A percentile compares a stretch with the other conserved stretches of the same genome.
Evolutionary conservation across 2,329 filamentous ascomycete species (phyloP).

Genomic region (Sclerotinia nivalis): DNA sequence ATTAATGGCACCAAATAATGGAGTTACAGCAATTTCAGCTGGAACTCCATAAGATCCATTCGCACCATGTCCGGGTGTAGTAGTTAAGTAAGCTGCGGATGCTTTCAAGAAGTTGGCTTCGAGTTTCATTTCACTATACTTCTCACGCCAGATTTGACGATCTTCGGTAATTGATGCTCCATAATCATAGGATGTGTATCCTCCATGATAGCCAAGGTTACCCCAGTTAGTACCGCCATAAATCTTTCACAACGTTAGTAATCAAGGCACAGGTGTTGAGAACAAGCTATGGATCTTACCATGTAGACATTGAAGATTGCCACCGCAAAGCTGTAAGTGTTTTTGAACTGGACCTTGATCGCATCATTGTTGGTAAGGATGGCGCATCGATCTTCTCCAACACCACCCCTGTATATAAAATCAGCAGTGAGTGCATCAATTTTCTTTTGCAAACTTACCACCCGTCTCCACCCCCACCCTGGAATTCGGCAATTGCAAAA

Average conservation of each 20-base stretch:
- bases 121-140: constrained; percentile 32
- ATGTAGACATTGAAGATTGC: constrained; percentile 75
- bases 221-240: constrained; percentile 82
- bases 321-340: constrained; percentile 64
- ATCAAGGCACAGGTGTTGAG: background rate
- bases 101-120: constrained; percentile 31
- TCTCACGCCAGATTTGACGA: constrained; percentile 28
- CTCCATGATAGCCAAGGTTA: constrained; percentile 68
- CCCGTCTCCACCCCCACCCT: constrained; percentile 71
- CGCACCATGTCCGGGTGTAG: constrained; percentile 51
- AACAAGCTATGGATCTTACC: constrained; percentile 46
- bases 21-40: constrained; percentile 62
- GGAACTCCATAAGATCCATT: constrained; percentile 51
- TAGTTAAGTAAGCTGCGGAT: constrained; percentile 41
- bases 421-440: background rate
- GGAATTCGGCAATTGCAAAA: constrained; percentile 62
- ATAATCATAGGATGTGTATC: constrained; percentile 57
- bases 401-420: constrained; percentile 51
- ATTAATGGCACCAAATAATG: constrained; percentile 48
- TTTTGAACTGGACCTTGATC: constrained; percentile 77
- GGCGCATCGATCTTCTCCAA: constrained; percentile 66
- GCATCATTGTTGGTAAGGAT: constrained; percentile 71
- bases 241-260: constrained; percentile 50
- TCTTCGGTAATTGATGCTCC: constrained; percentile 29
- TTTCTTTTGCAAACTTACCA: constrained; percentile 47